A percentile compares a stretch with the other conserved stretches of the same genome.
Conservation (phyloP, 2,329 filamentous ascomycete species). For the Penicillium griseofulvum region DNA sequence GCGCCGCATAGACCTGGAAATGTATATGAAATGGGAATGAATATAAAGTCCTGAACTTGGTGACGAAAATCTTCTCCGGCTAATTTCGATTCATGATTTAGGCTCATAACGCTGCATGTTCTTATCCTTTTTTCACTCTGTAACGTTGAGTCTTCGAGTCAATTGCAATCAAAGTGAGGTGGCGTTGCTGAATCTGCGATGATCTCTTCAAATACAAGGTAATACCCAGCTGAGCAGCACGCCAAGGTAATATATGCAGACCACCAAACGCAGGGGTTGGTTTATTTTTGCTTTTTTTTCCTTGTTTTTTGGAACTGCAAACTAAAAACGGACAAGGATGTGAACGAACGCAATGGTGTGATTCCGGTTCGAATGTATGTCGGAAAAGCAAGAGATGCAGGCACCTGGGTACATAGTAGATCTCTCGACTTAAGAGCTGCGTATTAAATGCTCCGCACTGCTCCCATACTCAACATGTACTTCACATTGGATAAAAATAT, state of each 20-base stretch:
- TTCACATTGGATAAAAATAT: not conserved
- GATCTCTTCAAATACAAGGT: not conserved
- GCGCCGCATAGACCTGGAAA: not conserved
- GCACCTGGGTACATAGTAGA: not conserved
- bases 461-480: not conserved
- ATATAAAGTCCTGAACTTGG: not conserved
- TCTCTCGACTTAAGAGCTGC: not conserved
- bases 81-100: not conserved
- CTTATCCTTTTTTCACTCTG: not conserved
- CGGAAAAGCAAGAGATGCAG: not conserved
- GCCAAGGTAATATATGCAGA: not conserved
- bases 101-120: not conserved
- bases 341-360: not conserved
- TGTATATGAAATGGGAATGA: not conserved
- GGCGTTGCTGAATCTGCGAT: not conserved
- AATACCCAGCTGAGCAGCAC: not conserved
- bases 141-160: not conserved
- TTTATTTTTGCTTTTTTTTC: not conserved
- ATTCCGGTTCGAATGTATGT: not conserved
- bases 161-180: not conserved
- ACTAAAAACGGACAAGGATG: not conserved
- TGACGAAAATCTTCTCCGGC: not conserved
- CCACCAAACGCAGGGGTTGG: not conserved
- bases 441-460: not conserved
- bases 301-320: not conserved